A percentile compares a stretch with the other conserved stretches of the same genome.
Evolutionary conservation across 2,329 filamentous ascomycete genomes (phyloP).

Genomic region (Microascus cirrosus): DNA sequence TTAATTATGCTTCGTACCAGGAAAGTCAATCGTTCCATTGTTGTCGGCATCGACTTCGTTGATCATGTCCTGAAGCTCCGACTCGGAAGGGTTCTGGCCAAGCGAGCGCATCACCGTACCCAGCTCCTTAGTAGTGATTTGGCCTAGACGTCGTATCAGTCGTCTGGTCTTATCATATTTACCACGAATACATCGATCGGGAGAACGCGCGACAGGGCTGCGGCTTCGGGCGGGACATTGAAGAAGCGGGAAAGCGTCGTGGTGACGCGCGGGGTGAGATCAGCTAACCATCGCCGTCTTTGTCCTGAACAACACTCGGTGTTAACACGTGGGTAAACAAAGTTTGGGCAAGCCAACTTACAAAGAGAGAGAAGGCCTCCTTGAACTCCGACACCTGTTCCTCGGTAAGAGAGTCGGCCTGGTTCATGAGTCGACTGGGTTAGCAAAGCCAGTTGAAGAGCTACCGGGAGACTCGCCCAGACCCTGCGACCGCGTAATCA

Average conservation of each 20-base stretch:
- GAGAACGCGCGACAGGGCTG: background rate
- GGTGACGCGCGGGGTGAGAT: background rate
- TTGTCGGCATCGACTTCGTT: slow-evolving; percentile 89
- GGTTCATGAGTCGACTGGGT: slow-evolving; percentile 9
- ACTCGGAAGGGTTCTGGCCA: slow-evolving; percentile 82
- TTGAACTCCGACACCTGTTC: slow-evolving; percentile 99
- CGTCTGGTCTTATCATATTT: background rate
- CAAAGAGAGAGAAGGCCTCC: slow-evolving; percentile 99
- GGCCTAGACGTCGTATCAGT: slow-evolving; percentile 42
- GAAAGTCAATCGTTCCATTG: slow-evolving; percentile 87
- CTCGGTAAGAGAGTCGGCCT: slow-evolving; percentile 98
- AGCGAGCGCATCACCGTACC: slow-evolving; percentile 86
- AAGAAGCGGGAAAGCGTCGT: background rate
- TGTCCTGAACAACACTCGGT: slow-evolving; percentile 48
- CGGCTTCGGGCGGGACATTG: background rate
- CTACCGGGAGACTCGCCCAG: background rate
- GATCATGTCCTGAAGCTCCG: slow-evolving; percentile 87
- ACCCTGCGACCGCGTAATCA: background rate
- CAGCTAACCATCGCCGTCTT: slow-evolving; percentile 80
- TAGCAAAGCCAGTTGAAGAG: background rate
- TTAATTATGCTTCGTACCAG: slow-evolving; percentile 45
- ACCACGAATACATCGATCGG: background rate
- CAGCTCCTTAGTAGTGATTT: slow-evolving; percentile 86
- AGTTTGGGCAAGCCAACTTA: slow-evolving; percentile 39
- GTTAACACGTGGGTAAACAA: slow-evolving; percentile 7